phyloP scores from a whole-genome alignment of 2,329 filamentous ascomycete genomes.

The Fusarium sp. region DNA sequence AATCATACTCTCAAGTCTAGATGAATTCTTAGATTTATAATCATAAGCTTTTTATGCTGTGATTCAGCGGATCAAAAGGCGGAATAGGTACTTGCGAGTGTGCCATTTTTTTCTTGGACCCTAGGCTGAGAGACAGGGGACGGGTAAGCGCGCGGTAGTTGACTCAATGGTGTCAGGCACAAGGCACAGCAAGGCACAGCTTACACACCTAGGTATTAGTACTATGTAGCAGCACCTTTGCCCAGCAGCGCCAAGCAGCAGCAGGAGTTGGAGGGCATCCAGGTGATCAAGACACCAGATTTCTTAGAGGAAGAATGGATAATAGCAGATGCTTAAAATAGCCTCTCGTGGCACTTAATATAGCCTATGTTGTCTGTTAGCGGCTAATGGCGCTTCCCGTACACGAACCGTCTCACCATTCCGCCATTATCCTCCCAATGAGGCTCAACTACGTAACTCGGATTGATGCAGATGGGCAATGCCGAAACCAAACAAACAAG shows the following conservation, averaged over 20 bases:
- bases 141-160: conserved; percentile 38
- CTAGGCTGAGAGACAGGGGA: neutral
- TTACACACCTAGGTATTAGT: neutral
- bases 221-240: neutral
- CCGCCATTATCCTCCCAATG: conserved; percentile 17
- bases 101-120: too few species aligned
- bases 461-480: conserved; percentile 17
- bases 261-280: neutral
- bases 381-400: conserved; percentile 27
- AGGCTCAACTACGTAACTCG: conserved; percentile 20
- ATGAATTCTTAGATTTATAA: too few species aligned
- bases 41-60: too few species aligned
- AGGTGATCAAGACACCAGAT: neutral
- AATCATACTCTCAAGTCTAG: too few species aligned
- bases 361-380: conserved; percentile 18
- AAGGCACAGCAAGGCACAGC: neutral
- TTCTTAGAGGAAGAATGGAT: neutral
- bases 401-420: neutral
- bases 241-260: neutral
- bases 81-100: too few species aligned
- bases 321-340: conserved; percentile 2
- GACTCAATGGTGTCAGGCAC: conserved; percentile 4
- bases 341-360: neutral
- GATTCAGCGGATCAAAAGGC: too few species aligned
- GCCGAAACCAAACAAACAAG: conserved; percentile 16